Percentiles rank a stretch among this genome's conserved stretches.
Evolutionary conservation across 371 early-diverging fungal genomes (phyloP).

Genomic region (Rhizopus arrhizus): DNA sequence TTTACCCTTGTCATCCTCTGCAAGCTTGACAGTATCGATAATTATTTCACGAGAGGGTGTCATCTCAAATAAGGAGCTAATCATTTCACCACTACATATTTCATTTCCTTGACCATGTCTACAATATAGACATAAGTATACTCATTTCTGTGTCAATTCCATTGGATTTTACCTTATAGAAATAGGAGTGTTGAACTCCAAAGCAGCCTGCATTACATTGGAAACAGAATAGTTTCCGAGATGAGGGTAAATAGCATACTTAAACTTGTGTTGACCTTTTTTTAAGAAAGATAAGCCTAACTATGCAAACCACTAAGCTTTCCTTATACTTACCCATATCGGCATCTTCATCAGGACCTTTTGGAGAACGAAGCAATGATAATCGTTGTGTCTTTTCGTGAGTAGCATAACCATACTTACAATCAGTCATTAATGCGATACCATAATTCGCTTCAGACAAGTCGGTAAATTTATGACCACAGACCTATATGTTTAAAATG

Average conservation of each 20-base stretch:
- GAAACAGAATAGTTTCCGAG: slow-evolving; percentile 73
- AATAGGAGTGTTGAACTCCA: slow-evolving; percentile 87
- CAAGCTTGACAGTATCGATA: slow-evolving; percentile 85
- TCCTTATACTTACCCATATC: slow-evolving; percentile 55
- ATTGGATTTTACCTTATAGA: slow-evolving; percentile 49
- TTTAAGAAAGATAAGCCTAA: not conserved
- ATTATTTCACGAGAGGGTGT: slow-evolving; percentile 63
- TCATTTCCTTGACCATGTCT: slow-evolving; percentile 23
- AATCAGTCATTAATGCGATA: slow-evolving; percentile 91
- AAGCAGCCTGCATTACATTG: slow-evolving; percentile 81
- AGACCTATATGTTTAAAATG: slow-evolving; percentile 36
- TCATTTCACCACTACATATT: slow-evolving; percentile 11
- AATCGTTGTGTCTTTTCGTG: slow-evolving; percentile 82
- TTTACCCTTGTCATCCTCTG: slow-evolving; percentile 70
- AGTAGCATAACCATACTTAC: slow-evolving; percentile 88
- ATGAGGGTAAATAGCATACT: slow-evolving; percentile 92
- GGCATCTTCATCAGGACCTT: slow-evolving; percentile 71
- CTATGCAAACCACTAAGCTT: not conserved
- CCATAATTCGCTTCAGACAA: slow-evolving; percentile 93
- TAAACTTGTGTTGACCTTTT: slow-evolving; percentile 72
- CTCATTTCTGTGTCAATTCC: not conserved
- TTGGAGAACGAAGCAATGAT: slow-evolving; percentile 85
- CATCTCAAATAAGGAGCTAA: slow-evolving; percentile 36
- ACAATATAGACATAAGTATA: not conserved
- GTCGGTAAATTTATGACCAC: slow-evolving; percentile 95